Base-by-base conservation (phyloP, 2,329 filamentous ascomycete genomes). In the Leptosphaerulina australis region DNA sequence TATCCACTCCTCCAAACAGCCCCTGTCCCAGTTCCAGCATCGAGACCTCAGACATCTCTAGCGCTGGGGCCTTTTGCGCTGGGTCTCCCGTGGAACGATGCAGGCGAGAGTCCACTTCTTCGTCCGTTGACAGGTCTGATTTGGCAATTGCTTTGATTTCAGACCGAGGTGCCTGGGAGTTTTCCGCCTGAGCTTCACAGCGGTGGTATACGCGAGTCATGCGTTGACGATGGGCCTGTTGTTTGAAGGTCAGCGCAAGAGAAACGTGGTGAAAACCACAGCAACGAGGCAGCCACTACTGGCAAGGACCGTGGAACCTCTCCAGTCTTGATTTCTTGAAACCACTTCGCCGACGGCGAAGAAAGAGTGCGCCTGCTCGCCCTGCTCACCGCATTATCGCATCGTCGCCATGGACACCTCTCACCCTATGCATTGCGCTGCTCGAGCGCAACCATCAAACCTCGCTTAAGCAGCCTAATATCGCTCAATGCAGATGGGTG, bases 31-130 rank as follows among this genome's bases (percentile, higher is more conserved):
- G 34, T 44, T 18, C 5, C 34, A 35, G 33, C 15, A n/a, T 33
- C 39, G 34, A 50, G 46, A 45, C 20, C 31, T 28, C 35, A 46
- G 43, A 49, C 46, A 41, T 25, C 30, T 21, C 28, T 20, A 20
- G 30, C 24, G 29, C 33, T 36, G n/a, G n/a, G 11, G 24, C 24
- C n/a, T 21, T n/a, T 20, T 6, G 26, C 28, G 17, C n/a, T n/a
- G n/a, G n/a, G n/a, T n/a, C n/a, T n/a, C n/a, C n/a, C n/a, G n/a
- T n/a, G n/a, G n/a, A n/a, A n/a, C n/a, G n/a, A n/a, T n/a, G n/a
- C n/a, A n/a, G n/a, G n/a, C n/a, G n/a, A n/a, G n/a, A n/a, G n/a
- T n/a, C n/a, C n/a, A n/a, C n/a, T n/a, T n/a, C n/a, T n/a, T n/a
- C n/a, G n/a, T n/a, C n/a, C n/a, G n/a, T n/a, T n/a, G n/a, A n/a